Evolutionary conservation across 352 stramenopile genomes (phyloP), one percentile per base, ranked within the genome.

Genomic region (Phytophthora litchii): DNA sequence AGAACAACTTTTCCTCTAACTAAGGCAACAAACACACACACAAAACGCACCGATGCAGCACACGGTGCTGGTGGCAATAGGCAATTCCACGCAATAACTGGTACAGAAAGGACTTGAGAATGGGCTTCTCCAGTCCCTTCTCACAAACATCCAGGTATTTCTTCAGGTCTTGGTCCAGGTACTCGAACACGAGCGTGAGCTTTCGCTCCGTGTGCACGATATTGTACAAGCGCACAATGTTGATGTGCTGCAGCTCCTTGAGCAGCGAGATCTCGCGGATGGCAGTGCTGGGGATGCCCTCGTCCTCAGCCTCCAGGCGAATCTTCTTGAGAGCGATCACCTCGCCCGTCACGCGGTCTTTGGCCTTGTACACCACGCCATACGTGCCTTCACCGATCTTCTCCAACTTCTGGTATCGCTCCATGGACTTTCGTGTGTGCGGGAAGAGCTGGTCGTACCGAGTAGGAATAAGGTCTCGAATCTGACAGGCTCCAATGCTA

Each of bases 291-390:
- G 97, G 97, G 64, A 99, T 99, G 50, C 98, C 98, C 52, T 98
- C 95, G 68, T 99, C 97, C 51, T 97, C 90, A 37, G 97, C 97
- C 74, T 99, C 98, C 34, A 99, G 85, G 14, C 97, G 83, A 61
- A 99, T 99, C 81, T 99, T 99, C 83, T 99, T 99, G 42, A 99
- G 80, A 27, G 98, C 98, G 59, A 99, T 96, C 44, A 99, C 98
- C 83, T 99, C 96, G 50, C 97, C 95, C 46, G 85, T 97, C 46
- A 92, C 78, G 56, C 85, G 91, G 74, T 99, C 95, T 67, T 98
- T 98, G 44, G 95, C 96, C 74, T 99, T 99, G 91, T 99, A 99
- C 21, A 99, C 98, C 16, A 99, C 88, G 27, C 98, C 98, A 69
- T 99, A 99, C 16, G 97, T 99, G 48, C 97, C 96, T 66, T 99